Base-by-base conservation (phyloP, 2,329 filamentous ascomycete species). In the Elsinoe australis region DNA sequence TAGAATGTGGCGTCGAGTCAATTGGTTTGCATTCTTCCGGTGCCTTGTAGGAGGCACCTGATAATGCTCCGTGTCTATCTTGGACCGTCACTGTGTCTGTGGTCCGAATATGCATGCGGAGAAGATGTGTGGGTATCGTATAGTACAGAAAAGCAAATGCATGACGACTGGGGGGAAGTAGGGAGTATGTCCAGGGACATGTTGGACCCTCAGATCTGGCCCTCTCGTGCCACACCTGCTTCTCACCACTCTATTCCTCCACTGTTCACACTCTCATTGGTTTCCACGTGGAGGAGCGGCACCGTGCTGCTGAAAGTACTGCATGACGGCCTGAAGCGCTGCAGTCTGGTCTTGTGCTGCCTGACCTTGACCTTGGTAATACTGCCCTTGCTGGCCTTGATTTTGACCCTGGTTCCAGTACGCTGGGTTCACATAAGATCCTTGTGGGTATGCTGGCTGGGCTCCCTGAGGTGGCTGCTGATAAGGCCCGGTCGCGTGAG, bases 51-150 rank as follows among this genome's bases (percentile, higher is more conserved):
- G n/a, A n/a, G n/a, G n/a, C n/a, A n/a, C 36, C 28, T 17, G 36
- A 3, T 41, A 28, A 14, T 26, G 21, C 36, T 41, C 36, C 36
- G 26, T 41, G 36, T 7, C 21, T 14, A 41, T 41, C n/a, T n/a
- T n/a, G n/a, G n/a, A n/a, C n/a, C n/a, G n/a, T n/a, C n/a, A n/a
- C n/a, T n/a, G n/a, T n/a, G n/a, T n/a, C n/a, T n/a, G n/a, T n/a
- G n/a, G n/a, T n/a, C n/a, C n/a, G n/a, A n/a, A n/a, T n/a, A n/a
- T n/a, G n/a, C n/a, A n/a, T n/a, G n/a, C n/a, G n/a, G n/a, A n/a
- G n/a, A n/a, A n/a, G n/a, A n/a, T n/a, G 24, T 31, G 39, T 26
- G 39, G 39, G 39, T 44, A 44, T 44, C 39, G 24, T 44, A 44
- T 26, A 44, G n/a, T n/a, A n/a, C n/a, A 44, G 32, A 17, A 31